Base-by-base conservation (phyloP, 2,329 filamentous ascomycete genomes). In the Leptosphaerulina australis region DNA sequence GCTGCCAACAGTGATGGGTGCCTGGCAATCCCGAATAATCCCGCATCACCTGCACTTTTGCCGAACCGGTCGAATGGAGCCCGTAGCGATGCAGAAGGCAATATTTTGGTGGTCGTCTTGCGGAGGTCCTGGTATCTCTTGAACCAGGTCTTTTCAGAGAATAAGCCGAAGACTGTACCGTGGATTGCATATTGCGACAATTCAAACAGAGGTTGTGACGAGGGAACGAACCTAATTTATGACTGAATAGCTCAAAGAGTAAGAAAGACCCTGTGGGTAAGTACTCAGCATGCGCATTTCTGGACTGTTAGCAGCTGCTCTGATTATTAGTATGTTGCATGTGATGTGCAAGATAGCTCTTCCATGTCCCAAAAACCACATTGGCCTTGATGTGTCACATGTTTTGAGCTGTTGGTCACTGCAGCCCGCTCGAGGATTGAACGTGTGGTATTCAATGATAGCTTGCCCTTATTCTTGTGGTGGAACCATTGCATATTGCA, bases 51-150 rank as follows among this genome's bases (percentile, higher is more conserved):
- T 47, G 24, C 38, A 43, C 6, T 30, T 46, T 44, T 56, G 50
- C 57, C 51, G 38, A 31, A 56, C 59, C 55, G 60, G 60, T 48
- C 31, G 44, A 51, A 39, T 20, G 44, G 36, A 50, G 35, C 37
- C 48, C 17, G 24, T 50, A 28, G 28, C 39, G 12, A 34, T 33
- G 37, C 29, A 43, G 17, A 25, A 44, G 25, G 48, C 41, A 25
- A 40, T 15, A 12, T 24, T 48, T 31, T 40, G 35, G 43, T 43
- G 40, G 40, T 53, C 47, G 12, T 25, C 34, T 51, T 49, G 48
- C 49, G 46, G 43, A 34, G 40, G 44, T 56, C 54, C 22, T 5
- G 2, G 3, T 31, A 15, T 26, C 29, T 36, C 35, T 34, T 33
- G 35, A 33, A 31, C 12, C 25, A 41, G n/a, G 30, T 26, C 20